Evolutionary conservation across 2,329 filamentous ascomycete species (phyloP).

Genomic region (Tolypocladium sp.): DNA sequence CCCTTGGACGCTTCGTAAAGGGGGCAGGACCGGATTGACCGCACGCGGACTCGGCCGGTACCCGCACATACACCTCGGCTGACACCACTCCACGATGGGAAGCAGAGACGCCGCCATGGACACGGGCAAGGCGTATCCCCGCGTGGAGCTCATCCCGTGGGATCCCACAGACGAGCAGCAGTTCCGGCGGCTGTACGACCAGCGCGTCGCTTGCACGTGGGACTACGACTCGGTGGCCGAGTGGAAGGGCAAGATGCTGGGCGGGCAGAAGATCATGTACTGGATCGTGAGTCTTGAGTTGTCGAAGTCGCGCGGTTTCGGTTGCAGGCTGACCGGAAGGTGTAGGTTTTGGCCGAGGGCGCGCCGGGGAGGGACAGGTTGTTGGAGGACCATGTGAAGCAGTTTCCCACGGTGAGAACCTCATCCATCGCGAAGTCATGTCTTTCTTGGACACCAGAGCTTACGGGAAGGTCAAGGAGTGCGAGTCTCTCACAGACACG

Average conservation of each 20-base stretch:
- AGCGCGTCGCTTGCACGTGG: conserved; percentile 38
- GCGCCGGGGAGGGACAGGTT: conserved; percentile 17
- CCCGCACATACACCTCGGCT: background rate
- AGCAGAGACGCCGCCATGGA: background rate
- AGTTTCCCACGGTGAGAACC: conserved; percentile 17
- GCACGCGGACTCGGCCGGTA: background rate
- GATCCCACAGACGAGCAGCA: conserved; percentile 30
- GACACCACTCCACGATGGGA: background rate
- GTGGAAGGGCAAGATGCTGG: conserved; percentile 23
- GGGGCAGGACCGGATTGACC: background rate
- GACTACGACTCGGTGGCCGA: conserved; percentile 23
- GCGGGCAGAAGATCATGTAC: conserved; percentile 26
- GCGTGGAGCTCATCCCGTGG: conserved; percentile 32
- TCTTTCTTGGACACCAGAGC: background rate
- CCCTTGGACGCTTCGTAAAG: background rate
- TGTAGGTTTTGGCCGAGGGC: conserved; percentile 9
- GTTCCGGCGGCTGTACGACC: conserved; percentile 27
- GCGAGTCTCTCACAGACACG: conserved; percentile 22
- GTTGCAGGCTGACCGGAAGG: background rate
- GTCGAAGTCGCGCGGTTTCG: fast-evolving
- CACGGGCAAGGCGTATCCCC: conserved; percentile 1
- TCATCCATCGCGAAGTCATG: background rate
- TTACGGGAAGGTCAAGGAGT: conserved; percentile 15
- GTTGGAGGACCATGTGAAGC: conserved; percentile 18
- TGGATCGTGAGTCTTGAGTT: conserved; percentile 26